Base-by-base conservation (phyloP, 2,329 filamentous ascomycete genomes). In the Neopestalotiopsis sp. region DNA sequence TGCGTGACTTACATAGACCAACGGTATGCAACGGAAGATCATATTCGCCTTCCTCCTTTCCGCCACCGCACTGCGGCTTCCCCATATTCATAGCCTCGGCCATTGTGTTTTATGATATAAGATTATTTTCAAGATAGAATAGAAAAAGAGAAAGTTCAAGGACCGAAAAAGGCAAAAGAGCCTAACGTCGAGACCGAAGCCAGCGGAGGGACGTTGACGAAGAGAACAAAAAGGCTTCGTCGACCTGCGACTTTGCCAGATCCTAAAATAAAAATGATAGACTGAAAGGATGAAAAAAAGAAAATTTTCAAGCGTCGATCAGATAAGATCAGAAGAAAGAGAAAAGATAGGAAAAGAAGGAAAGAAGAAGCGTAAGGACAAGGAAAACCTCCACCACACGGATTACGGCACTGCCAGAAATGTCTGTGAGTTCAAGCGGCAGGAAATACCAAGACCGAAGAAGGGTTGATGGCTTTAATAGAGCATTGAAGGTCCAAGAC, bases 21-120 rank as follows among this genome's bases (percentile, higher is more conserved):
- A 77, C 74, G 32, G 81, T 79, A 66, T 84, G 82, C 24, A 84
- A 71, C n/a, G 75, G 74, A 42, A 84, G 72, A 69, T 84, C 82
- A 69, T 84, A 84, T 59, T 82, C 81, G 70, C 81, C 81, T 1
- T 65, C 70, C 69, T 79, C 73, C 69, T 75, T 70, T 20, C 76
- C 80, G 65, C 81, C 76, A 24, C 82, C 82, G 65, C 82, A 84
- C 42, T 73, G 71, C 24, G 82, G 82, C 77, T 84, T 77, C 62
- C 62, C 73, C 76, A 84, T 76, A 65, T 65, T 74, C 72, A 78
- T 74, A 38, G 67, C 65, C 20, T 68, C 70, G 14, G 75, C 58
- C 78, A 79, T 79, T n/a, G 71, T 73, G 66, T 70, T 12, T 17
- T 45, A 10, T 45, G 17, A 14, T 24, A 40, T 20, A 67, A 58